Percentiles rank a stretch among this genome's conserved stretches.
Evolutionary conservation across 371 early-diverging fungal species (phyloP).

Genomic region (Chytridiales sp.): DNA sequence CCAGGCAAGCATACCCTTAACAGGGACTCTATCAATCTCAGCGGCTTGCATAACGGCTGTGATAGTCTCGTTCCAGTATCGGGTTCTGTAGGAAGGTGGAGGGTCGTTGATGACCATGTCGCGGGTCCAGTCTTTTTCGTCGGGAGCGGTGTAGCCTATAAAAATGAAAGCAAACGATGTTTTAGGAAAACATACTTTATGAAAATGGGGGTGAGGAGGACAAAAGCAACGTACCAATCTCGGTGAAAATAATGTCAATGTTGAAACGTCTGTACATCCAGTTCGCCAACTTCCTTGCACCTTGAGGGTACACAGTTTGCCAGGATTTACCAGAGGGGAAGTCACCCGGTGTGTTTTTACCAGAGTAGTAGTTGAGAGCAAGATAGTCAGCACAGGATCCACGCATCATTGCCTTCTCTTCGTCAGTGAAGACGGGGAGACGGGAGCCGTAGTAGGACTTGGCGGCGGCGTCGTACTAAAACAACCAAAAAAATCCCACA

Average conservation of each 20-base stretch:
- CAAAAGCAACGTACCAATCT: slow-evolving; percentile 4
- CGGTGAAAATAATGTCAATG: slow-evolving; percentile 13
- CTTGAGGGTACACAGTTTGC: slow-evolving; percentile 18
- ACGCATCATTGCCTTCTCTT: slow-evolving; percentile 17
- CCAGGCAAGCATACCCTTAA: slow-evolving; percentile 11
- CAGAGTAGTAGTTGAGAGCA: slow-evolving; percentile 27
- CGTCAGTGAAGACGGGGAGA: slow-evolving; percentile 23
- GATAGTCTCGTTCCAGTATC: slow-evolving; percentile 8
- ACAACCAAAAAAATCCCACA: background rate
- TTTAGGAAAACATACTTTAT: too few species aligned
- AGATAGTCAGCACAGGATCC: slow-evolving; percentile 33
- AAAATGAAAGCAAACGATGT: background rate
- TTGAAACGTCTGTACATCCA: slow-evolving; percentile 16
- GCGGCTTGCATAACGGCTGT: slow-evolving; percentile 1
- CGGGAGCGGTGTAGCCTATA: slow-evolving; percentile 13
- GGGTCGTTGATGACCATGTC: slow-evolving; percentile 5
- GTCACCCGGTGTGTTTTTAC: too few species aligned
- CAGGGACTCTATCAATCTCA: background rate
- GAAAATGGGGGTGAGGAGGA: background rate
- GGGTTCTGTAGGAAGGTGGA: background rate
- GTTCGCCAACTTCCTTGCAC: slow-evolving; percentile 14
- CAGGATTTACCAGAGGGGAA: slow-evolving; percentile 10
- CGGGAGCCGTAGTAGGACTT: slow-evolving; percentile 1
- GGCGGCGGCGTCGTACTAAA: background rate
- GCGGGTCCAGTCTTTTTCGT: background rate